These are phyloP conservation scores for Trichoderma citrinoviride DNA, from an alignment of 2,329 filamentous ascomycete species.

Conservation along the genomic window DNA sequence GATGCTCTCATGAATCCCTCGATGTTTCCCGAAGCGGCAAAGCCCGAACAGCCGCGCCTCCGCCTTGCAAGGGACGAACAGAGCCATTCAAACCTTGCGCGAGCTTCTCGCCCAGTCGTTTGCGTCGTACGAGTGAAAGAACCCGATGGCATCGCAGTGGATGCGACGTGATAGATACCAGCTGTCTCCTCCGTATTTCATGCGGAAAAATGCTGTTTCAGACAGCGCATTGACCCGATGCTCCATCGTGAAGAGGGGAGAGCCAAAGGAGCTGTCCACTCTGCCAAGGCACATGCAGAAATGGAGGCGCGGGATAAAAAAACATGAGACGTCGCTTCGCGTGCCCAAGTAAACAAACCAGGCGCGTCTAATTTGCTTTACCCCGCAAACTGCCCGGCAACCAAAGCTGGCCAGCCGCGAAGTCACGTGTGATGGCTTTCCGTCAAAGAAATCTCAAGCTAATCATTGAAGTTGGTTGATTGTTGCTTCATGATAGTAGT, in stretches of 20 bases:
- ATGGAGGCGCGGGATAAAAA: background rate
- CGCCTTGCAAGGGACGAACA: conserved; percentile 14
- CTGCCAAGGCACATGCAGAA: background rate
- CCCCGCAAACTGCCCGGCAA: conserved; percentile 23
- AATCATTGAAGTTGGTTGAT: background rate
- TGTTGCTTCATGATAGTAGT: background rate
- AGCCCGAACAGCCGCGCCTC: conserved; percentile 7
- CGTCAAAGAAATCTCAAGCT: background rate
- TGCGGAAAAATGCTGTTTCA: conserved; percentile 31
- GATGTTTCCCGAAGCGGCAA: conserved; percentile 16
- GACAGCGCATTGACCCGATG: conserved; percentile 25
- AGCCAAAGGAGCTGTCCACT: background rate
- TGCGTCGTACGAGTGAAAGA: conserved; percentile 1
- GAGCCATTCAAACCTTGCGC: background rate
- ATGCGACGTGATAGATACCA: conserved; percentile 30
- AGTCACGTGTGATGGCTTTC: conserved; percentile 23
- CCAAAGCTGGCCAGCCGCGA: conserved; percentile 21
- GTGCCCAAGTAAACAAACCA: conserved; percentile 28
- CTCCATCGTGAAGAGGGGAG: background rate
- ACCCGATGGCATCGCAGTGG: conserved; percentile 27
- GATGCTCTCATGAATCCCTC: conserved; percentile 1
- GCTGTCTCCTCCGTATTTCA: conserved; percentile 11
- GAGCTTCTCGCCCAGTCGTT: conserved; percentile 26
- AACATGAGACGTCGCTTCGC: conserved; percentile 5
- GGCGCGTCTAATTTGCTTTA: conserved; percentile 21